Conservation (phyloP, 495 filamentous ascomycete genomes). For the Aspergillus panamensis region DNA sequence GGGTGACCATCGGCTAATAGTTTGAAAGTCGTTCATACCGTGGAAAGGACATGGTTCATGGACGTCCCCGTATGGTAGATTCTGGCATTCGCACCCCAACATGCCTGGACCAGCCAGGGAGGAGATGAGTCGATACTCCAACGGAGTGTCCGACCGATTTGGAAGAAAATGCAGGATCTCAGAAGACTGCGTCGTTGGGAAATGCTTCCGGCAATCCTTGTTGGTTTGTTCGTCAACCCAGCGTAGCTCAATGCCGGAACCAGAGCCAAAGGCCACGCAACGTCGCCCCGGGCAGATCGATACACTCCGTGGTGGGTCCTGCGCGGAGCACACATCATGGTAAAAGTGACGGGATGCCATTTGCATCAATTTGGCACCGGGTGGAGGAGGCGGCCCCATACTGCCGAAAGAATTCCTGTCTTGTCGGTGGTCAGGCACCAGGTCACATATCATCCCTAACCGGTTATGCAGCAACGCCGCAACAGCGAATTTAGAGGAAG, state of each 20-base stretch:
- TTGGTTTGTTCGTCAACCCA: constrained; percentile 65
- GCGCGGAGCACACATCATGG: constrained; percentile 58
- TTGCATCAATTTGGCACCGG: constrained; percentile 24
- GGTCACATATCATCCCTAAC: constrained; percentile 60
- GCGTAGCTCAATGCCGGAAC: constrained; percentile 64
- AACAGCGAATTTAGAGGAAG: constrained; percentile 51
- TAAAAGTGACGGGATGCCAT: constrained; percentile 39
- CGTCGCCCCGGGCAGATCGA: constrained; percentile 65
- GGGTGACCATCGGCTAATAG: constrained; percentile 27
- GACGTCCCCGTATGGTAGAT: constrained; percentile 26
- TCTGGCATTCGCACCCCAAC: constrained; percentile 34
- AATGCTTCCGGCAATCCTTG: constrained; percentile 56
- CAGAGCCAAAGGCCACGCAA: constrained; percentile 69
- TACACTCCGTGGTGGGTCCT: constrained; percentile 64
- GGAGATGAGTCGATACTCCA: constrained; percentile 62
- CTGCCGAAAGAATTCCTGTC: neutral
- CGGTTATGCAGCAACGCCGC: constrained; percentile 61
- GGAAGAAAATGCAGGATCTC: constrained; percentile 68
- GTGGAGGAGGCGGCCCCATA: neutral
- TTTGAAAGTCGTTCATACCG: constrained; percentile 27
- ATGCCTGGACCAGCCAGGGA: constrained; percentile 53
- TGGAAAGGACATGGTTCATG: constrained; percentile 33
- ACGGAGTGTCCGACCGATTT: constrained; percentile 42
- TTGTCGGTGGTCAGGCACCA: constrained; percentile 23
- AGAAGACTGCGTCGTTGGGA: constrained; percentile 62